phyloP scores from a whole-genome alignment of 768 basidiomycete species.

The Rhizopogon vesiculosus region DNA sequence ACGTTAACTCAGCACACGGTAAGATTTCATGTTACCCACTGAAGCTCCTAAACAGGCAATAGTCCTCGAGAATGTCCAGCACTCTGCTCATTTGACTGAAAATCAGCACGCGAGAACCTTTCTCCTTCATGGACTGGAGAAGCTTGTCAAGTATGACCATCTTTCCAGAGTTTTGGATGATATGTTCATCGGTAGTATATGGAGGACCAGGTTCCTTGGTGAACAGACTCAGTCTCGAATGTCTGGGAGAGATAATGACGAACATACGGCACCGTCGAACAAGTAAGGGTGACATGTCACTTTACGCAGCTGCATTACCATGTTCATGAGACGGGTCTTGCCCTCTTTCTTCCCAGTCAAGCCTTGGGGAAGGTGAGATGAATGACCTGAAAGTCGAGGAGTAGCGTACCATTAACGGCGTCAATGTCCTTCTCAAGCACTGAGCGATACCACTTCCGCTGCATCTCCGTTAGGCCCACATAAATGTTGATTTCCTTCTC shows the following conservation, averaged over 20 bases:
- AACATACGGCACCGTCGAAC: conserved; percentile 82
- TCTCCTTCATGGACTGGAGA: conserved; percentile 78
- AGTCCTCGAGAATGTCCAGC: conserved; percentile 95
- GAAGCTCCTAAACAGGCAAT: conserved; percentile 86
- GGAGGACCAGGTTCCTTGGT: conserved; percentile 92
- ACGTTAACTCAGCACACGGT: not conserved
- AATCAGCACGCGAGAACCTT: conserved; percentile 93
- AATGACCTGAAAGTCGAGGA: not conserved
- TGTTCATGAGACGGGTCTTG: conserved; percentile 95
- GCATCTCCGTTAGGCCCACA: conserved; percentile 95
- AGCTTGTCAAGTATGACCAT: conserved; percentile 98
- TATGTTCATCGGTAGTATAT: conserved; percentile 96
- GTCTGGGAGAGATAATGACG: not conserved
- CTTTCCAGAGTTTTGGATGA: conserved; percentile 92
- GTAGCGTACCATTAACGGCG: conserved; percentile 80
- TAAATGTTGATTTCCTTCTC: conserved; percentile 99
- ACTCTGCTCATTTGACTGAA: conserved; percentile 99
- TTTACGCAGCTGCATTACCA: conserved; percentile 97
- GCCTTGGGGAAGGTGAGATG: conserved; percentile 35
- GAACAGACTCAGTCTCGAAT: not conserved
- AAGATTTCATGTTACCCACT: conserved; percentile 46
- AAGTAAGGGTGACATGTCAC: conserved; percentile 90
- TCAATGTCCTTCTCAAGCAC: conserved; percentile 98
- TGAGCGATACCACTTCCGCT: conserved; percentile 95
- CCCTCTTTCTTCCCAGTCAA: conserved; percentile 97